Evolutionary conservation across 2,329 filamentous ascomycete genomes (phyloP).

Genomic region (Trichoderma breve): DNA sequence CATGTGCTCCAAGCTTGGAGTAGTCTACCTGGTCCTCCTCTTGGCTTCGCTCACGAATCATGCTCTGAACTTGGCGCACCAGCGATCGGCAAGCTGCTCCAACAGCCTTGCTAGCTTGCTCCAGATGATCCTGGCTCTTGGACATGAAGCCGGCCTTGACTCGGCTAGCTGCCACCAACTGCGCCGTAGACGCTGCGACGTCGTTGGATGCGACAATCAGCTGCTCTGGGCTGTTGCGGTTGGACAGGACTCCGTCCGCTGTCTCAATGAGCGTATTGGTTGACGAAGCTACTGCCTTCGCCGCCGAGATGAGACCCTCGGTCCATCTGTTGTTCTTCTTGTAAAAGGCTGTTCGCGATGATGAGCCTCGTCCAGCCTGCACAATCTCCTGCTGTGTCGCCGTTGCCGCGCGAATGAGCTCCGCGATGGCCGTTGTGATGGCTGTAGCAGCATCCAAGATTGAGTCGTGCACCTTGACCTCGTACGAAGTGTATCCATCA

Average conservation of each 20-base stretch:
- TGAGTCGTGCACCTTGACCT: slow-evolving; percentile 91
- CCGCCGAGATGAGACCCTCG: slow-evolving; percentile 92
- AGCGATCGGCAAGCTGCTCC: slow-evolving; percentile 82
- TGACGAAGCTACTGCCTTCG: slow-evolving; percentile 89
- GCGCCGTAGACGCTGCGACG: slow-evolving; percentile 91
- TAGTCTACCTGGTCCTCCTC: slow-evolving; percentile 88
- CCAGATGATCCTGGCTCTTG: slow-evolving; percentile 89
- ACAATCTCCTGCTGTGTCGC: slow-evolving; percentile 95
- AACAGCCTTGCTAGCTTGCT: slow-evolving; percentile 89
- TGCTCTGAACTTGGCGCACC: slow-evolving; percentile 88
- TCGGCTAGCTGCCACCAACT: slow-evolving; percentile 90
- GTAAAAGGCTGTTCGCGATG: slow-evolving; percentile 91
- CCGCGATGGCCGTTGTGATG: slow-evolving; percentile 89
- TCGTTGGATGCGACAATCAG: slow-evolving; percentile 97
- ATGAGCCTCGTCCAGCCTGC: slow-evolving; percentile 81
- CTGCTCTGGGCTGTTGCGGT: slow-evolving; percentile 91
- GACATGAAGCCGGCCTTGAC: slow-evolving; percentile 99
- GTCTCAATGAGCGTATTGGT: slow-evolving; percentile 98
- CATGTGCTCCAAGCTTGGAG: slow-evolving; percentile 79
- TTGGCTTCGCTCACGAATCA: slow-evolving; percentile 83
- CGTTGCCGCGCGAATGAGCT: slow-evolving; percentile 92
- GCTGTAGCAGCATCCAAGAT: slow-evolving; percentile 91
- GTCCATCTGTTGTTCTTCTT: slow-evolving; percentile 99
- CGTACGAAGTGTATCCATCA: slow-evolving; percentile 92
- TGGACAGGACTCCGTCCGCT: slow-evolving; percentile 89